Evolutionary conservation across 2,329 filamentous ascomycete genomes (phyloP).

Genomic region (Verticillium tricorpus): DNA sequence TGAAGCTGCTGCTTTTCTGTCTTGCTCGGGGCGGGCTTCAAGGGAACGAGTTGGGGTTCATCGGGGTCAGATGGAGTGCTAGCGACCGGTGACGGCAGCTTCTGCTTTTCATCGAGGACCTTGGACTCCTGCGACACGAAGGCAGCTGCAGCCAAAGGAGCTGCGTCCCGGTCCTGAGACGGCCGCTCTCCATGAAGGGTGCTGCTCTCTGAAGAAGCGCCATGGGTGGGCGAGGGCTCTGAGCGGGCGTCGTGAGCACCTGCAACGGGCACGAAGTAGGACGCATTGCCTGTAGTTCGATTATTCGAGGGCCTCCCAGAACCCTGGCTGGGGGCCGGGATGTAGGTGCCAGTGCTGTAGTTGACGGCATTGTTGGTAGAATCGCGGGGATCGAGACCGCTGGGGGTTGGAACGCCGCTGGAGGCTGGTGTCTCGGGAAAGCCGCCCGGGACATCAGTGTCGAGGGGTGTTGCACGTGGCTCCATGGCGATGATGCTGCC

Average conservation of each 20-base stretch:
- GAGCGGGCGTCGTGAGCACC: background rate
- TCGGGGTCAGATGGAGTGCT: background rate
- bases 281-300: background rate
- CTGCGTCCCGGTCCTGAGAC: background rate
- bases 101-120: background rate
- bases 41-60: conserved; percentile 12
- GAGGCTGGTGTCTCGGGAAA: conserved; percentile 24
- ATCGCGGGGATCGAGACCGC: background rate
- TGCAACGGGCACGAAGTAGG: conserved; percentile 4
- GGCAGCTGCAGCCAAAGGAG: background rate
- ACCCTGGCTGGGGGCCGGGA: background rate
- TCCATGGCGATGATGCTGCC: conserved; percentile 16
- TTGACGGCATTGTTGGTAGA: background rate
- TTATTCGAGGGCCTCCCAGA: background rate
- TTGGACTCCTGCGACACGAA: background rate
- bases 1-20: conserved; percentile 15
- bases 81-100: background rate
- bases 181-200: background rate
- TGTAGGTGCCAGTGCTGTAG: conserved; percentile 5
- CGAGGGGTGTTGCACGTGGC: conserved; percentile 20
- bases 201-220: background rate
- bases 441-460: conserved; percentile 26
- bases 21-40: conserved; percentile 18
- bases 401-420: conserved; percentile 7
- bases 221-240: background rate